Base-by-base conservation (phyloP, 441 rosid species). In the Syzygium syzygioides region DNA sequence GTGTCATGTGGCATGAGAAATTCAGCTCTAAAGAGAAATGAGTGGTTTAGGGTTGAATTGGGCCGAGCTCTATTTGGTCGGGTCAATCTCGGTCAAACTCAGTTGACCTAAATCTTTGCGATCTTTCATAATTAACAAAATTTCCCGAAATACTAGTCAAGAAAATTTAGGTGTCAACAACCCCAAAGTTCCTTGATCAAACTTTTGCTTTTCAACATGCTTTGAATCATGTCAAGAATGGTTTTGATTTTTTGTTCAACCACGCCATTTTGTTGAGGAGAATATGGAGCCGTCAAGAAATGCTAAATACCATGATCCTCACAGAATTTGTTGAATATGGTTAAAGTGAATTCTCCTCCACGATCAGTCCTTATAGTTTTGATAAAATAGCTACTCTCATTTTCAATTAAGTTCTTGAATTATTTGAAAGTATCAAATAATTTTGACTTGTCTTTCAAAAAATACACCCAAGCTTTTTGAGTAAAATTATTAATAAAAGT, bases 391-490 rank as follows among this genome's bases (percentile, higher is more conserved):
- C 14, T 17, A 60, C 2, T 60, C 14, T 60, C 17, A 18, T 60
- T 60, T 60, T 28, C 66, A 60, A 60, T 4, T 28, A 60, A 60
- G n/a, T 28, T 13, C 66, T 28, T 28, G 32, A 60, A 60, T 60
- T 60, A 18, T 60, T 60, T 28, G 66, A 3, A 60, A 60, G 32
- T 13, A 28, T 32, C 66, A 28, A 60, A 28, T 32, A 60, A 14
- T 60, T 60, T 2, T 60, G 13, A 13, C 18, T 60, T 28, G 2
- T 60, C 18, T 13, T 53, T 28, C 2, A 28, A 60, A 28, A 60
- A 28, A 0, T 13, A 28, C 4, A 28, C 18, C 32, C 30, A 13
- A 28, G 1, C 0, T 60, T 60, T 60, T 13, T 6, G 14, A 0
- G 32, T 28, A 13, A 60, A 60, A 60, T 28, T 1, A 28, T 26